Conservation (phyloP, 2,329 filamentous ascomycete species). For the Ascochyta clinopodiicola region DNA sequence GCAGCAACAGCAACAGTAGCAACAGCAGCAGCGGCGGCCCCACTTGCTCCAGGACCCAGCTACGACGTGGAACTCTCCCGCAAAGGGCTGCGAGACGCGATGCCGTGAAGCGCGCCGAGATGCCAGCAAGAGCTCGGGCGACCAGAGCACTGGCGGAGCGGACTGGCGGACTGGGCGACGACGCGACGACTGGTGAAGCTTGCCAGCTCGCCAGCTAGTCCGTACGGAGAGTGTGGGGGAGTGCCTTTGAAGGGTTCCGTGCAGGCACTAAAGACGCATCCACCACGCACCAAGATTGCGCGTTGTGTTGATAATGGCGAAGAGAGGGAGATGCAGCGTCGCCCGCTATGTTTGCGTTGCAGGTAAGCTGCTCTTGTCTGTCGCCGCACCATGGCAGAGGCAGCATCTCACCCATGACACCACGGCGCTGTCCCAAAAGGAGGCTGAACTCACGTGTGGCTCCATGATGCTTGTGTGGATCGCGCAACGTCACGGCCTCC, state of each 20-base stretch:
- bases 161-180: constrained; percentile 1
- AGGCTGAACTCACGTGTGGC: constrained; percentile 14
- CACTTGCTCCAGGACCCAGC: background rate
- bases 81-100: constrained; percentile 11
- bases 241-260: background rate
- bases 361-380: background rate
- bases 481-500: constrained; percentile 12
- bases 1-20: too few relatives aligned
- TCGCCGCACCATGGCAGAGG: background rate
- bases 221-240: constrained; percentile 24
- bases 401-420: background rate
- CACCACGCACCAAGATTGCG: background rate
- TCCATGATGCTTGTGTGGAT: constrained; percentile 4
- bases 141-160: background rate
- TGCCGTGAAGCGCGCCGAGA: constrained; percentile 6
- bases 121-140: background rate
- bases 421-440: background rate
- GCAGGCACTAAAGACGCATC: background rate
- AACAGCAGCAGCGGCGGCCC: background rate
- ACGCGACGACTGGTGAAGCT: constrained; percentile 9
- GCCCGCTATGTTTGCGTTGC: too few relatives aligned
- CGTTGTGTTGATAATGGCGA: background rate
- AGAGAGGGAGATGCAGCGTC: background rate
- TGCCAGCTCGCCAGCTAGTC: background rate
- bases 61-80: background rate